Evolutionary conservation across 768 basidiomycete genomes (phyloP).

Genomic region (Termitomyces sp.): DNA sequence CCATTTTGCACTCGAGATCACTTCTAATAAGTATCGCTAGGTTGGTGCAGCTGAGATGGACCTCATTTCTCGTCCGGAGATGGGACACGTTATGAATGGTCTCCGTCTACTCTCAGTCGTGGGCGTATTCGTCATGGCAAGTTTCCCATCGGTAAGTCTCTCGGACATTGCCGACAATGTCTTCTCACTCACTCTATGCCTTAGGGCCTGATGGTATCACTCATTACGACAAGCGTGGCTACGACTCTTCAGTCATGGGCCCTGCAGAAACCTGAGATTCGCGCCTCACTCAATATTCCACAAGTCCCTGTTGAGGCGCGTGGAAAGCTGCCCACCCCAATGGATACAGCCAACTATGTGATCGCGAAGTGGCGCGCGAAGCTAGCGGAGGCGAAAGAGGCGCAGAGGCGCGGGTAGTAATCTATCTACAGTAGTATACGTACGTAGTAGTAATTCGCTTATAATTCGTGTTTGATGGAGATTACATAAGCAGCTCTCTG

Average conservation of each 20-base stretch:
- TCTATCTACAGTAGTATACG: not conserved
- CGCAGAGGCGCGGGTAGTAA: slow-evolving; percentile 13
- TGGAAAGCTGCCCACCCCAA: slow-evolving; percentile 26
- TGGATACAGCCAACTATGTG: slow-evolving; percentile 18
- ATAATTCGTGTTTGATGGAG: not conserved
- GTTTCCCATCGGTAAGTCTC: slow-evolving; percentile 63
- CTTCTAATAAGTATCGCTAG: slow-evolving; percentile 16
- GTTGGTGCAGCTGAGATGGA: slow-evolving; percentile 51
- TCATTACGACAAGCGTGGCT: slow-evolving; percentile 33
- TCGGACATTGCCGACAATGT: not conserved
- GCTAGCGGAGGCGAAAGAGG: slow-evolving; percentile 17
- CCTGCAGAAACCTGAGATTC: slow-evolving; percentile 39
- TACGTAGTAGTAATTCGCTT: not conserved
- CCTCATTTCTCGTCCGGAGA: slow-evolving; percentile 42
- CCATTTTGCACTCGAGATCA: not conserved
- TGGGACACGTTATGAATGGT: slow-evolving; percentile 65
- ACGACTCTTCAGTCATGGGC: slow-evolving; percentile 47
- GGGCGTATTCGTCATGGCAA: slow-evolving; percentile 40
- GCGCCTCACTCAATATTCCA: slow-evolving; percentile 33
- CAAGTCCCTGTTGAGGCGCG: slow-evolving; percentile 22
- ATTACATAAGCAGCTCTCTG: not conserved
- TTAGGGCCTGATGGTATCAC: slow-evolving; percentile 38
- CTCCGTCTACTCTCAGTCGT: slow-evolving; percentile 54
- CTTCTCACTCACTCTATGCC: not conserved
- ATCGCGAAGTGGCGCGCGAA: slow-evolving; percentile 19